Conservation (phyloP, 2,329 filamentous ascomycete genomes). For the Plenodomus biglobosus region DNA sequence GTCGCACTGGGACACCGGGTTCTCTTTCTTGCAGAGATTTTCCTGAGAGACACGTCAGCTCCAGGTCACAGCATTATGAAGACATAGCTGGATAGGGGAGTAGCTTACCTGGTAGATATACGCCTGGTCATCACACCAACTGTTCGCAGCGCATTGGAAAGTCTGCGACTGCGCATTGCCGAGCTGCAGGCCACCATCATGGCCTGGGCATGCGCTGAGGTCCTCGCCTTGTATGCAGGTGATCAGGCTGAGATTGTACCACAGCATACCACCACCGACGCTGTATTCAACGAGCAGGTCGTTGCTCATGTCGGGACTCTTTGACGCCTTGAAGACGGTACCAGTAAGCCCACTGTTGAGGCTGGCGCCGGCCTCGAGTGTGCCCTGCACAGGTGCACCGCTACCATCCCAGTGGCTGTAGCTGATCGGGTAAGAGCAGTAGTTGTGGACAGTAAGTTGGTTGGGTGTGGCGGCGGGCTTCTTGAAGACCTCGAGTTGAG, state of each 20-base stretch:
- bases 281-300: slow-evolving; percentile 19
- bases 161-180: slow-evolving; percentile 7
- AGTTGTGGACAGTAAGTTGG: slow-evolving; percentile 20
- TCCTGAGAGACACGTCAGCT: slow-evolving; percentile 7
- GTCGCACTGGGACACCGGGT: slow-evolving; percentile 12
- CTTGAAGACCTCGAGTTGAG: slow-evolving; percentile 17
- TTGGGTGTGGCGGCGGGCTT: slow-evolving; percentile 8
- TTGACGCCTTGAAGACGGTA: slow-evolving; percentile 15
- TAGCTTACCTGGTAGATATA: slow-evolving; percentile 18
- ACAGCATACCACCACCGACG: slow-evolving; percentile 5
- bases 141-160: slow-evolving; percentile 16
- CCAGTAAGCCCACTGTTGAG: slow-evolving; percentile 11
- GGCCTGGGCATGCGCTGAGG: slow-evolving; percentile 13
- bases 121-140: slow-evolving; percentile 26
- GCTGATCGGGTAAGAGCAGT: slow-evolving; percentile 20
- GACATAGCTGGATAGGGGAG: background rate
- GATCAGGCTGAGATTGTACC: slow-evolving; percentile 25
- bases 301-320: slow-evolving; percentile 11
- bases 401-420: slow-evolving; percentile 12
- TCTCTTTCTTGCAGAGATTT: slow-evolving; percentile 19
- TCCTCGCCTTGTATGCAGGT: slow-evolving; percentile 15
- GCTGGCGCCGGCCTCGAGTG: slow-evolving; percentile 7
- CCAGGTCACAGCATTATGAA: background rate
- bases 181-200: slow-evolving; percentile 20
- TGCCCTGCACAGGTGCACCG: slow-evolving; percentile 1